Base-by-base conservation (phyloP, 1,139 yeast genomes). In the Nadsonia starkeyi-henricii region DNA sequence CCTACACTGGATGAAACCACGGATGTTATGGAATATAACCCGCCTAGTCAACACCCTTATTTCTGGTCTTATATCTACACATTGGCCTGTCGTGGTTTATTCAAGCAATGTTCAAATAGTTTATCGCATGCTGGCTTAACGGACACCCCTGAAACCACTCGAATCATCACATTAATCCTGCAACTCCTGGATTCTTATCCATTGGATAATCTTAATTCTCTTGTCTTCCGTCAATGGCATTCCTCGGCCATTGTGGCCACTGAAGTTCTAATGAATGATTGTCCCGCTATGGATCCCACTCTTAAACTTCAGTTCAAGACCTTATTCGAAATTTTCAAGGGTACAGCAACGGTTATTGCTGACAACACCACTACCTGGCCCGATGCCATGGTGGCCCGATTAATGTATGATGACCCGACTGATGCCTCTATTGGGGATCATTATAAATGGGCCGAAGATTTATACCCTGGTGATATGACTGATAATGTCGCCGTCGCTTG, bases 41-140 rank as follows among this genome's bases (percentile, higher is more conserved):
- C 65, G 43, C 80, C 84, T 2, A 78, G 72, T 55, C 62, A 65
- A 44, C 83, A 77, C 54, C 72, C 77, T 1, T 66, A 66, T 42
- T 85, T 82, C 58, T 85, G 93, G 93, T 73, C 69, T 30, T 74
- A 78, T 50, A 53, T 85, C 39, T 72, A 75, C 50, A 81, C 76
- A 55, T 62, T 81, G 44, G 59, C 81, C 1, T 58, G 77, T 2
- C 71, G 95, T 59, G 95, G 95, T 0, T 64, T 79, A 45, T 73
- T 79, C 1, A 79, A 77, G 52, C 81, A 85, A 0, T 63, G 56
- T 12, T 52, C 48, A 5, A 47, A 53, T 3, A 48, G 53, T n/a
- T 49, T 58, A 5, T 46, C 49, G 5, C 49, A 48, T 7, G 53
- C 54, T 3, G 37, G 44, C 12, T 47, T 47, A 2, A 48, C 46